A percentile compares a stretch with the other conserved stretches of the same genome.
These are phyloP conservation scores for Fusarium sp. DNA, from an alignment of 2,329 filamentous ascomycete genomes.

Conservation along the genomic window DNA sequence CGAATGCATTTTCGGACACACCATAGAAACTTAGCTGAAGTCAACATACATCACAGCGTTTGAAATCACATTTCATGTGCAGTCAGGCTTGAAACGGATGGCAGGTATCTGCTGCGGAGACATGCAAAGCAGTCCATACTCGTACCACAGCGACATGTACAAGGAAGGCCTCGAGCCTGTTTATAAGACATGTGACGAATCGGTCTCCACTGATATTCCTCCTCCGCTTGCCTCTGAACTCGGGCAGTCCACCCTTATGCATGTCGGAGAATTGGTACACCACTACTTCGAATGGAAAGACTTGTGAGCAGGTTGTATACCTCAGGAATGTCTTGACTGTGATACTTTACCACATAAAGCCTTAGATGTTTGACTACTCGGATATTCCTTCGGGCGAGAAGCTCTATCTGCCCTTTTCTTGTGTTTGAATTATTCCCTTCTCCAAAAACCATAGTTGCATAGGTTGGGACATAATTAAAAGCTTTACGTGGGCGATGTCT, in stretches of 20 bases:
- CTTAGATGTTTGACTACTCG: conserved; percentile 24
- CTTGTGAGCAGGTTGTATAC: conserved; percentile 38
- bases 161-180: conserved; percentile 18
- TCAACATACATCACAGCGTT: no score
- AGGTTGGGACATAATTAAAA: background rate
- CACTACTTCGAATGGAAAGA: conserved; percentile 29
- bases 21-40: no score
- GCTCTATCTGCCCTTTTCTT: conserved; percentile 21
- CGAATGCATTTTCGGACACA: no score
- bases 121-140: conserved; percentile 44
- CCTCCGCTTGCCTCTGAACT: conserved; percentile 1
- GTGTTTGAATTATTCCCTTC: background rate
- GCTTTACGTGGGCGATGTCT: background rate
- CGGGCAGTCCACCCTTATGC: background rate
- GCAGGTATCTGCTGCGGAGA: no score
- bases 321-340: conserved; percentile 26
- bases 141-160: conserved; percentile 37
- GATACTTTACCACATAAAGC: conserved; percentile 36
- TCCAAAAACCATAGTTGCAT: conserved; percentile 3
- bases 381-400: conserved; percentile 18
- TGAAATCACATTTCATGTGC: no score
- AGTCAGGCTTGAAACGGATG: no score
- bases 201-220: conserved; percentile 3
- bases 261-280: conserved; percentile 17
- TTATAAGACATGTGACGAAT: conserved; percentile 23